Base-by-base conservation (phyloP, 192 early-diverging fungal genomes). In the Linnemannia elongata region DNA sequence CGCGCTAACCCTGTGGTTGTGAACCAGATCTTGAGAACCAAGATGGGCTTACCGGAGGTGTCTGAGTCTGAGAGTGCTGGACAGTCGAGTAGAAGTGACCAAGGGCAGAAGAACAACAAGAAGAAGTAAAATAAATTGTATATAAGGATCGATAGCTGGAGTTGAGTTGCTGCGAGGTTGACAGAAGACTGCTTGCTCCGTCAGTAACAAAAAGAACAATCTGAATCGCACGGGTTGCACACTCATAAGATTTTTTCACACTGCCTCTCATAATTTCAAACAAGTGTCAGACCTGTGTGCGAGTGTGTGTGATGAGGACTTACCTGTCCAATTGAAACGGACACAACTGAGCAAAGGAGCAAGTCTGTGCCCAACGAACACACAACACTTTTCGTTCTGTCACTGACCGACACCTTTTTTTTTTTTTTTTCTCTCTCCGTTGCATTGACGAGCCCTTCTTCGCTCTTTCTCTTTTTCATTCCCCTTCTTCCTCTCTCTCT, bases 1-100 rank as follows among this genome's bases (percentile, higher is more conserved):
- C 90, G 94, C 69, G 95, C 95, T 12, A 94, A 96, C 69, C 97
- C 97, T 5, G 90, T 93, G 20, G 79, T 92, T 5, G 87, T 96
- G 12, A 96, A 94, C 69, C 82, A 91, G 45, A 74, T 95, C 3
- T 69, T 96, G 27, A 89, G 90, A 75, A 71, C 90, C 15, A 78
- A 88, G 36, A 63, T 91, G 33, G 89, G 88, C 0, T 35, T 84
- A 6, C 63, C 73, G 13, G 54, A 17, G 42, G 74, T 3, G 13
- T 17, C 69, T 3, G 17, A 27, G 15, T 17, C 42, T 5, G 35
- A 15, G 22, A 12, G 60, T 20, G 36, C 30, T 27, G 60, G 9
- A 33, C 60, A 66, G n/a, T 12, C 60, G 4, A 66, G 24, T 60
- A 66, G 60, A 30, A 30, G 12, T 6, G 27, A 77, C 27, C 36